These are phyloP conservation scores for Apiotrichum porosum DNA, from an alignment of 1,284 basidiomycete genomes.

Conservation along the genomic window DNA sequence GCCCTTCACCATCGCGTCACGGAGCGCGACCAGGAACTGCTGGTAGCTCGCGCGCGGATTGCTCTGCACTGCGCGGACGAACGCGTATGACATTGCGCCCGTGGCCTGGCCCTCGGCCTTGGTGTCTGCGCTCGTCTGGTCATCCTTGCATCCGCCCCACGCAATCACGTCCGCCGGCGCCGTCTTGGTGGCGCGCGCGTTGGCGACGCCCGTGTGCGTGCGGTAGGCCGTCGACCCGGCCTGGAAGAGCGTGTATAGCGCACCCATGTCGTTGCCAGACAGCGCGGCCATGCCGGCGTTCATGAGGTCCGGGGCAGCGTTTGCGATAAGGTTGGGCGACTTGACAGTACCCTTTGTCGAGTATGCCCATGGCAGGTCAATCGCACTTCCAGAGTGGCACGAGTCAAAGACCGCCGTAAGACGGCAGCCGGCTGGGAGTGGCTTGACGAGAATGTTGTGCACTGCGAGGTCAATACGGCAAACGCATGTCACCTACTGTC, in stretches of 20 bases:
- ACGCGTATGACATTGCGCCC: constrained; percentile 76
- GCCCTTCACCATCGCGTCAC: constrained; percentile 49
- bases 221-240: constrained; percentile 6
- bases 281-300: constrained; percentile 42
- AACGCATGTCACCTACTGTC: constrained; percentile 28
- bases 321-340: constrained; percentile 75
- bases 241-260: constrained; percentile 54
- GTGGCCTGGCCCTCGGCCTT: constrained; percentile 72
- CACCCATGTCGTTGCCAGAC: constrained; percentile 69
- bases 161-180: constrained; percentile 66
- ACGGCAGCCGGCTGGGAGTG: constrained; percentile 76
- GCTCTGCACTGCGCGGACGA: constrained; percentile 59
- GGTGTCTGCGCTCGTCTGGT: constrained; percentile 81
- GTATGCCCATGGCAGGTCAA: constrained; percentile 58
- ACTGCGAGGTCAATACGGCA: background rate
- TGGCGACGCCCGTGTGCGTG: constrained; percentile 9
- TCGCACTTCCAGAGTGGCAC: constrained; percentile 45
- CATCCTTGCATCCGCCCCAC: constrained; percentile 87
- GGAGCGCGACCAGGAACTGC: constrained; percentile 65
- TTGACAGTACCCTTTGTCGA: constrained; percentile 91
- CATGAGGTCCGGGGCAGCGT: constrained; percentile 69
- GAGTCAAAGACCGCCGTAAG: constrained; percentile 80
- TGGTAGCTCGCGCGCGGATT: constrained; percentile 75
- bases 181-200: constrained; percentile 52
- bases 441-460: constrained; percentile 55